Evolutionary conservation across 2,329 filamentous ascomycete genomes (phyloP), one percentile per base, ranked within the genome.

Genomic region (Dendryphion nanum): DNA sequence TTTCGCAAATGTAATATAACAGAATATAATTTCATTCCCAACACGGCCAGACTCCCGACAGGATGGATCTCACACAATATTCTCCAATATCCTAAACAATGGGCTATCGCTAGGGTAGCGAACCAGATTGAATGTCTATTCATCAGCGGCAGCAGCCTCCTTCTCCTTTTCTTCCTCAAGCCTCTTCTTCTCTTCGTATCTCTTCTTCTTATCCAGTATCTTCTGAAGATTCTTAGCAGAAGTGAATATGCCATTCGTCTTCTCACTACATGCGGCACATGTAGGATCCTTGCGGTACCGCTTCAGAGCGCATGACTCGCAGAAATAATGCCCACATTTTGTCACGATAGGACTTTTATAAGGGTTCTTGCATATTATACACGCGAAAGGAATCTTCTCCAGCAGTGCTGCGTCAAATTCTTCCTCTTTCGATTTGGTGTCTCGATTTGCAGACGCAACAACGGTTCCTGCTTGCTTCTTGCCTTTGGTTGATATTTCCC

Each of bases 251-350:
- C 93, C 93, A 19, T 85, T 83, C 0, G 90, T 97, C 4, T 89
- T 86, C 1, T 83, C 75, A 1, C 88, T 86, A 63, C 93, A 97
- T 4, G 85, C 86, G 2, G 87, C 88, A 64, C 93, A 97, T 3
- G 80, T 81, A 4, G 90, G 90, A 53, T 90, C 88, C 60, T 88
- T 93, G 46, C 86, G 77, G 62, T 96, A 97, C 48, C 90, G 72
- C 61, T 86, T 82, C 53, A 97, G 71, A 18, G 93, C 93, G 65
- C 93, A 98, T 1, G 78, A 75, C 64, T 96, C 86, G 62, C 93
- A 98, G 60, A 97, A 97, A 65, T 97, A 97, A 64, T 98, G 93
- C 0, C 89, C 86, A 51, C 93, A 98, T 49, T 89, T 85, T 10
- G 93, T 97, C 17, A 91, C 72, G 10, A 97, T 79, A 0, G 93